Percentiles rank a stretch among this genome's conserved stretches.
Evolutionary conservation across 129 eudicot genomes (phyloP).

Genomic region (Cynara cardunculus): DNA sequence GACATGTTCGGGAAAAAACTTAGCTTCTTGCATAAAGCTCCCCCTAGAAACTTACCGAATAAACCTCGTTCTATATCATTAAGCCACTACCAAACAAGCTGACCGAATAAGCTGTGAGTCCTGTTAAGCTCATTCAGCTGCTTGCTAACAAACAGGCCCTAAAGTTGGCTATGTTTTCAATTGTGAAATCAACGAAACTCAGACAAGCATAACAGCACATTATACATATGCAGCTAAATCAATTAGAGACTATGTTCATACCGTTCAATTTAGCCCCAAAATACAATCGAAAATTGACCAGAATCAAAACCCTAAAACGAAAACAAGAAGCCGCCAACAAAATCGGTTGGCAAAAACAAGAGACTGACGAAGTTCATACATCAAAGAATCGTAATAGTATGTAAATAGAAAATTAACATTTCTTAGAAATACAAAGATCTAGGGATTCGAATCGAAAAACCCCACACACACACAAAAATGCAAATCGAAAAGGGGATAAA

Average conservation of each 20-base stretch:
- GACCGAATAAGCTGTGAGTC: too few species aligned
- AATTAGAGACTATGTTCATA: neutral
- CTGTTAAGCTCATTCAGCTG: too few species aligned
- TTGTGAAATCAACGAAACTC: slow-evolving; percentile 2
- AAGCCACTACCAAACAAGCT: too few species aligned
- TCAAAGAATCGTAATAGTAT: neutral
- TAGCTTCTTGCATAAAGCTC: too few species aligned
- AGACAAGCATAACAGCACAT: neutral
- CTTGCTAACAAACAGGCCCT: too few species aligned
- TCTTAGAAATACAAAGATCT: too few species aligned
- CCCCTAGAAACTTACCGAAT: too few species aligned
- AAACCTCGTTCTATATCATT: too few species aligned
- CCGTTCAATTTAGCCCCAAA: slow-evolving; percentile 6
- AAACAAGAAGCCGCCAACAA: slow-evolving; percentile 25
- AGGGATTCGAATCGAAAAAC: slow-evolving; percentile 3
- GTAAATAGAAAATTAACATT: neutral
- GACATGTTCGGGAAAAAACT: too few species aligned
- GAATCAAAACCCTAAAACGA: slow-evolving; percentile 24
- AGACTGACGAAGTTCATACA: neutral
- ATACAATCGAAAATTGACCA: neutral
- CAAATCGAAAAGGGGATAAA: slow-evolving; percentile 3
- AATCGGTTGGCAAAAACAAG: neutral
- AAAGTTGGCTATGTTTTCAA: neutral
- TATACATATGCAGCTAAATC: neutral
- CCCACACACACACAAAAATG: neutral